These are phyloP conservation scores for Multifurca ochricompacta DNA, from an alignment of 768 basidiomycete genomes.

Conservation along the genomic window DNA sequence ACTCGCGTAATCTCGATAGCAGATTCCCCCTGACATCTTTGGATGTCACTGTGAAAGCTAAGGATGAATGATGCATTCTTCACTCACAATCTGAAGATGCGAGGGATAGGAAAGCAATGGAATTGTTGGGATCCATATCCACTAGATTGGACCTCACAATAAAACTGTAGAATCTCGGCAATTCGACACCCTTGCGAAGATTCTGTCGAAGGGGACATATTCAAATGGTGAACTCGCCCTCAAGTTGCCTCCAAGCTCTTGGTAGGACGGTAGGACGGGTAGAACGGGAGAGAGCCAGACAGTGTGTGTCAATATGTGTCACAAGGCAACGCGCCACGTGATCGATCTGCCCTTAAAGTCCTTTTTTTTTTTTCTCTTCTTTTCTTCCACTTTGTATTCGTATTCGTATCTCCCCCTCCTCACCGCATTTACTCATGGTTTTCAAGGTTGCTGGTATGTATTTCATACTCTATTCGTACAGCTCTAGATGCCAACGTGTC, in stretches of 20 bases:
- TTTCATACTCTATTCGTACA: neutral
- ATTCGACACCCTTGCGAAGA: slow-evolving; percentile 41
- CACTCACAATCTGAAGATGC: slow-evolving; percentile 65
- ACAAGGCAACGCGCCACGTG: too few species aligned
- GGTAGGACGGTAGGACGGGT: too few species aligned
- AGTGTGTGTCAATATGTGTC: too few species aligned
- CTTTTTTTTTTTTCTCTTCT: neutral
- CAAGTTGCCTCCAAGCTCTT: neutral
- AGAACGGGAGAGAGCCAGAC: too few species aligned
- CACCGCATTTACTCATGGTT: slow-evolving; percentile 43
- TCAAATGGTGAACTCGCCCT: neutral
- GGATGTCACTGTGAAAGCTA: slow-evolving; percentile 1
- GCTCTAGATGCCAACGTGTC: slow-evolving; percentile 10
- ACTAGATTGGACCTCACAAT: slow-evolving; percentile 40
- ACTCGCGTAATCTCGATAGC: slow-evolving; percentile 64
- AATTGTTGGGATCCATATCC: slow-evolving; percentile 27
- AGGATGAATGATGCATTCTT: neutral
- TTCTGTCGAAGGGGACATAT: neutral
- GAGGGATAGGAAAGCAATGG: slow-evolving; percentile 66
- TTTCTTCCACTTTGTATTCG: slow-evolving; percentile 15
- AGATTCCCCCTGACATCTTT: slow-evolving; percentile 57
- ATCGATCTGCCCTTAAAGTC: neutral
- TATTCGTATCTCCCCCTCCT: slow-evolving; percentile 23
- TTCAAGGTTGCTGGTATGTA: slow-evolving; percentile 83
- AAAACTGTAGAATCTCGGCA: slow-evolving; percentile 66